Base-by-base conservation (phyloP, 176 grass and related monocot genomes). In the Oryza nivara region DNA sequence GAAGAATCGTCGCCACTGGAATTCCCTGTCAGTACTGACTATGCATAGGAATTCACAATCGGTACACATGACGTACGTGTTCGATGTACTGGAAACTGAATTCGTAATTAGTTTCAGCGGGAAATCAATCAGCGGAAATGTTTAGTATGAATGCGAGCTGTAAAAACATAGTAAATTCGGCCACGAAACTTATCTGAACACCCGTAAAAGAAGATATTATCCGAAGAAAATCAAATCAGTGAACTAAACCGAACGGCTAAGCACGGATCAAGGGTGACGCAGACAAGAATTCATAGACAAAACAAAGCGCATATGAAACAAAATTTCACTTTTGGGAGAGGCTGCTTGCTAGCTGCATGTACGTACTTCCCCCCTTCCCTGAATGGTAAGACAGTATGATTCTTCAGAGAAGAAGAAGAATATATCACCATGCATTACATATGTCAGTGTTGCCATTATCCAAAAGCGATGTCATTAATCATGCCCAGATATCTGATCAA, bases 231-330 rank as follows among this genome's bases (percentile, higher is more conserved):
- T 45, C 19, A 41, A 19, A 25, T 40, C 4, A 19, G n/a, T 23
- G n/a, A 81, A 72, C 71, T 1, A 19, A 9, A 73, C 4, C 4
- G 11, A 45, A 6, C 0, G 22, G 74, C 56, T 83, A 88, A 84
- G 81, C 56, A 25, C 60, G 60, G 44, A 83, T 88, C 79, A 38
- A 2, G 16, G 16, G 2, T 77, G 74, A 72, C 28, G 16, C 41
- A 25, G 65, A 82, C 8, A 64, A 15, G 45, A 71, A 7, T 1
- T 4, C 26, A 22, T 68, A 67, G 38, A 68, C 17, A 74, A 47
- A 44, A 0, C 0, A 89, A 80, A 70, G 16, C 19, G 1, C 1
- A 74, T 85, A 69, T 80, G 77, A 89, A 73, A 85, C 87, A 85
- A 81, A 81, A 9, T 16, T 43, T 14, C 63, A 19, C 82, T 81